phyloP scores from a whole-genome alignment of 2,329 filamentous ascomycete species.

The Fusarium ambrosium region DNA sequence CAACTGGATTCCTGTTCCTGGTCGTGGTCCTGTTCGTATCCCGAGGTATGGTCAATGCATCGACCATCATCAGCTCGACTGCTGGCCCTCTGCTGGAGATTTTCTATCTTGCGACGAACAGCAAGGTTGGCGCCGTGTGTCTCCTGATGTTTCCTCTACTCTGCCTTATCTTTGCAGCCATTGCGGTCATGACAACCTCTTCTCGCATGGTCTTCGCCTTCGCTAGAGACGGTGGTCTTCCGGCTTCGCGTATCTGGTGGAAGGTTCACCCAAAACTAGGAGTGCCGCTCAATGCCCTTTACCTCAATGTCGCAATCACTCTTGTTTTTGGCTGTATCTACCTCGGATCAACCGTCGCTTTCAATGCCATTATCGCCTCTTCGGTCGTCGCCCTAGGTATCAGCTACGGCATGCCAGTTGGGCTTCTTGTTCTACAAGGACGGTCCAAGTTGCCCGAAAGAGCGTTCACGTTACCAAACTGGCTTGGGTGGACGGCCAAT shows the following conservation, averaged over 20 bases:
- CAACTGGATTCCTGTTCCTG: slow-evolving; percentile 74
- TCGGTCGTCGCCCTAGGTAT: slow-evolving; percentile 80
- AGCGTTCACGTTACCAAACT: slow-evolving; percentile 51
- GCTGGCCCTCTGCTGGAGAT: slow-evolving; percentile 73
- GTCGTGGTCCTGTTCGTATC: slow-evolving; percentile 74
- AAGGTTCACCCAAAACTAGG: slow-evolving; percentile 71
- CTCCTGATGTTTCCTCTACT: slow-evolving; percentile 76
- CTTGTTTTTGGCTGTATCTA: slow-evolving; percentile 79
- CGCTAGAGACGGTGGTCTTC: slow-evolving; percentile 74
- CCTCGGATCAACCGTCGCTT: slow-evolving; percentile 73
- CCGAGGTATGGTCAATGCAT: slow-evolving; percentile 64
- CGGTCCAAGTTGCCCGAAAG: slow-evolving; percentile 72
- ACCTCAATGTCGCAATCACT: slow-evolving; percentile 71
- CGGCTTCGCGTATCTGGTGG: slow-evolving; percentile 71
- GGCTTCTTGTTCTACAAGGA: slow-evolving; percentile 76
- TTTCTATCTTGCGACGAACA: slow-evolving; percentile 72
- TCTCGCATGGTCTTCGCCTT: slow-evolving; percentile 78
- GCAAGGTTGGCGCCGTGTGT: slow-evolving; percentile 71
- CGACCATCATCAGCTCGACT: slow-evolving; percentile 62
- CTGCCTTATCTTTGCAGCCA: slow-evolving; percentile 74
- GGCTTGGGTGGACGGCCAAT: slow-evolving; percentile 55
- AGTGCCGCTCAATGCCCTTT: slow-evolving; percentile 76
- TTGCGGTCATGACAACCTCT: slow-evolving; percentile 74
- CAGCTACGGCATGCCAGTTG: slow-evolving; percentile 80
- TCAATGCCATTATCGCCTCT: slow-evolving; percentile 78